Evolutionary conservation across 2,329 filamentous ascomycete genomes (phyloP), one percentile per base, ranked within the genome.

Genomic region (Ophiocordyceps polyrhachis-furcata): DNA sequence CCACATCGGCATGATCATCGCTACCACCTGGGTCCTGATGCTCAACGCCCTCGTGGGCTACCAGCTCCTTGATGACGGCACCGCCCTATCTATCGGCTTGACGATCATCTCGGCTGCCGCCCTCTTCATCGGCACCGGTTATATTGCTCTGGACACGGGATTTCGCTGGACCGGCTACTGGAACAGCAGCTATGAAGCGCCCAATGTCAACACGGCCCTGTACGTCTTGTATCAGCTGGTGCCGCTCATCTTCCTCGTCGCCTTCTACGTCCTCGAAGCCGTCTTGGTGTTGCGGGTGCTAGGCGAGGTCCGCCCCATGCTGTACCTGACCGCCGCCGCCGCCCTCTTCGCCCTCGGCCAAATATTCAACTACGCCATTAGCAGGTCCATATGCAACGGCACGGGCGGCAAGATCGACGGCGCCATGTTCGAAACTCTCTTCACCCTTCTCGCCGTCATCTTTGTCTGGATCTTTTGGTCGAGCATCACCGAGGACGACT

Each of bases 401-500:
- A 84, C 87, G 0, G 58, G 69, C 40, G 86, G 87, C 51, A 87
- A 83, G 61, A 93, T 98, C 57, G 89, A 98, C 58, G 91, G 91
- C 43, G 78, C 89, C 6, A 65, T 98, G 1, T 98, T 98, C 61
- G 76, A 95, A 62, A 93, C 88, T 0, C 67, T 96, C 7, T 96
- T 98, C 66, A 96, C 88, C 0, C 69, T 95, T 1, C 66, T 89
- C 13, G 73, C 88, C 0, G 86, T 98, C 5, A 71, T 85, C 17
- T 77, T 77, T 64, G 66, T 95, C 51, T 98, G 91, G 88, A 63
- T 84, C 46, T 98, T 98, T 70, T 98, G 91, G 91, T 93, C 87
- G 42, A 95, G 87, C 66, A 98, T 98, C 55, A 98, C 91, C 15
- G 91, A 98, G 64, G 91, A 98, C 56, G 89, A 95, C 67, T 98